A percentile compares a stretch with the other conserved stretches of the same genome.
These are phyloP conservation scores for Passalora sequoiae DNA, from an alignment of 2,329 filamentous ascomycete genomes.

Conservation along the genomic window DNA sequence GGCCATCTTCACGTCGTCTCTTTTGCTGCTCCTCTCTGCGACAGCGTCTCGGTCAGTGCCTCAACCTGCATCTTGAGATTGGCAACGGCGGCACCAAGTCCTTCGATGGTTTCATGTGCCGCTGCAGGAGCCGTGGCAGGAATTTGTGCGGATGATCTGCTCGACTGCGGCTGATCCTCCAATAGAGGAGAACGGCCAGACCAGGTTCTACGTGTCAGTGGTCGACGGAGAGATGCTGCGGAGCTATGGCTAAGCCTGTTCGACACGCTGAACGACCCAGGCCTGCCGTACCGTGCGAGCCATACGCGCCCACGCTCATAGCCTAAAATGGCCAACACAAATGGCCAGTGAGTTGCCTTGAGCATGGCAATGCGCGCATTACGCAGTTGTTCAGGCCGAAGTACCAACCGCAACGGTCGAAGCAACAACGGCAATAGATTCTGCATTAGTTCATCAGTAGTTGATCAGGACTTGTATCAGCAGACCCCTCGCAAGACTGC, in stretches of 20 bases:
- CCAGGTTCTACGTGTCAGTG: slow-evolving; percentile 17
- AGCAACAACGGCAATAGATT: slow-evolving; percentile 71
- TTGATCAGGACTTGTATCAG: slow-evolving; percentile 1
- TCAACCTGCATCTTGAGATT: slow-evolving; percentile 23
- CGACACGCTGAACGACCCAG: slow-evolving; percentile 14
- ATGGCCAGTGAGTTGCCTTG: slow-evolving; percentile 58
- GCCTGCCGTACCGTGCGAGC: slow-evolving; percentile 15
- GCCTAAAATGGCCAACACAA: slow-evolving; percentile 63
- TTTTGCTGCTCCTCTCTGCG: slow-evolving; percentile 9
- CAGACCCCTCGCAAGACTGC: slow-evolving; percentile 5
- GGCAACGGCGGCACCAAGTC: slow-evolving; percentile 20
- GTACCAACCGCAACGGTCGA: slow-evolving; percentile 64
- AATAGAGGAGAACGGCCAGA: slow-evolving; percentile 15
- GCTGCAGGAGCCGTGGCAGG: slow-evolving; percentile 11
- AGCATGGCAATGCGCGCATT: slow-evolving; percentile 54
- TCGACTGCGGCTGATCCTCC: slow-evolving; percentile 15
- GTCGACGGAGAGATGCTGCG: slow-evolving; percentile 16
- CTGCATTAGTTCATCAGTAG: slow-evolving; percentile 33
- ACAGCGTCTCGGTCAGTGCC: slow-evolving; percentile 16
- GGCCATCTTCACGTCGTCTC: slow-evolving; percentile 6
- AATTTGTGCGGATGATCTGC: slow-evolving; percentile 16
- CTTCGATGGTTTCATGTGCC: slow-evolving; percentile 18
- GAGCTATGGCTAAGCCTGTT: slow-evolving; percentile 14
- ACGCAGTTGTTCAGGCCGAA: slow-evolving; percentile 61
- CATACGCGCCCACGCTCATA: slow-evolving; percentile 51